Conservation (phyloP, 495 filamentous ascomycete species). For the Xylaria cubensis region DNA sequence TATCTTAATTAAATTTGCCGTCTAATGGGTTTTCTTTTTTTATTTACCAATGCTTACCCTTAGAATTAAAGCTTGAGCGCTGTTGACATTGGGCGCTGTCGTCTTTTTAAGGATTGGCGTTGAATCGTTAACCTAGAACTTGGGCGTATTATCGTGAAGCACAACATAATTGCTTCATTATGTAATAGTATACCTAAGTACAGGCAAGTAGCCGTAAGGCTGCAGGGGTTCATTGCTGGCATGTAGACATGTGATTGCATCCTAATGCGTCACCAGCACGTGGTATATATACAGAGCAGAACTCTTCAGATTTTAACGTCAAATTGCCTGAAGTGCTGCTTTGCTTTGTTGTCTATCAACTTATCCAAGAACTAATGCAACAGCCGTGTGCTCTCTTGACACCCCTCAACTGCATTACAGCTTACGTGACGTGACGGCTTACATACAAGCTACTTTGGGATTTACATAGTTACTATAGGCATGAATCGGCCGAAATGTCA, state of each 20-base stretch:
- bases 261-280: conserved; percentile 26
- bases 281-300: conserved; percentile 17
- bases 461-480: not conserved
- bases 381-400: not conserved
- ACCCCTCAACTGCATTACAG: not conserved
- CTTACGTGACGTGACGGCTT: not conserved
- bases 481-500: not conserved
- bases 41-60: not conserved
- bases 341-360: not conserved
- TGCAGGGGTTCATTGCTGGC: conserved; percentile 29
- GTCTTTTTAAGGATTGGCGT: not conserved
- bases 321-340: not conserved
- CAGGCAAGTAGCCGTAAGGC: conserved; percentile 23
- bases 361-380: not conserved
- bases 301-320: conserved; percentile 2
- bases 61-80: not conserved
- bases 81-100: not conserved
- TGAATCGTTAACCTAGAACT: not conserved
- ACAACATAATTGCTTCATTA: conserved; percentile 21
- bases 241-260: conserved; percentile 36
- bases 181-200: conserved; percentile 23
- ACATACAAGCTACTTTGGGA: not conserved
- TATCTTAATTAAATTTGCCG: not conserved
- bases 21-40: not conserved
- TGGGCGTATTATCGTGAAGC: conserved; percentile 17